Base-by-base conservation (phyloP, 2,329 filamentous ascomycete species). In the Pseudomassariella vexata region DNA sequence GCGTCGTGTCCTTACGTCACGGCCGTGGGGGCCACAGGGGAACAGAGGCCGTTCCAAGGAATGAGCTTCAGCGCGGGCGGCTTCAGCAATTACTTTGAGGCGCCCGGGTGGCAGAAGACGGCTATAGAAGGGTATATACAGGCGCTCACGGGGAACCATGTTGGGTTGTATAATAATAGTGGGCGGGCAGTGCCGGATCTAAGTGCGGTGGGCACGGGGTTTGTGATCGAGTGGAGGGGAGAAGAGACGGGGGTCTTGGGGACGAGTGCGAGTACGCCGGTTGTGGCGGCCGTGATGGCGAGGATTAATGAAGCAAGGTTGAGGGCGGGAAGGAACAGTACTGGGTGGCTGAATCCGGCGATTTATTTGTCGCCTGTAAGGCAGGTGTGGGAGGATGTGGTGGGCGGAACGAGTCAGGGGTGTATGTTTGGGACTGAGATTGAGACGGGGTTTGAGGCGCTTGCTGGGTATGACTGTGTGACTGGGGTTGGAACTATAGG, bases 181-280 rank as follows among this genome's bases (percentile, higher is more conserved):
- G 71, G 71, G 2, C 61, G 70, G 34, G 72, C 51, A 0, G 68
- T 71, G 32, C 71, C 73, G 1, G 72, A 76, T 44, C 56, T 76
- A n/a, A 56, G 69, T 9, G 66, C 67, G 17, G 68, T 76, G 4
- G 46, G 46, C 7, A 39, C 54, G 46, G 52, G 56, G 19, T 68
- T 56, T 36, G 34, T 57, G 6, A 52, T 68, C 28, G 46, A 57
- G 28, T 56, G 62, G 32, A 51, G 65, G 16, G 60, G 60, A 2
- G 29, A 36, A 12, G 38, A 39, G 24, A 41, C 30, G 40, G 50
- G 5, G 51, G 41, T 44, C 7, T 39, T 38, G 9, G 52, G 53
- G 4, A 56, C 50, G 3, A 50, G 46, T 19, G 74, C 74, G 2
- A 69, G 68, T 25, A 65, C 73, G 5, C 74, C 73, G 1, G 63